These are phyloP conservation scores for Diaporthe eres DNA, from an alignment of 2,329 filamentous ascomycete species.

Conservation along the genomic window DNA sequence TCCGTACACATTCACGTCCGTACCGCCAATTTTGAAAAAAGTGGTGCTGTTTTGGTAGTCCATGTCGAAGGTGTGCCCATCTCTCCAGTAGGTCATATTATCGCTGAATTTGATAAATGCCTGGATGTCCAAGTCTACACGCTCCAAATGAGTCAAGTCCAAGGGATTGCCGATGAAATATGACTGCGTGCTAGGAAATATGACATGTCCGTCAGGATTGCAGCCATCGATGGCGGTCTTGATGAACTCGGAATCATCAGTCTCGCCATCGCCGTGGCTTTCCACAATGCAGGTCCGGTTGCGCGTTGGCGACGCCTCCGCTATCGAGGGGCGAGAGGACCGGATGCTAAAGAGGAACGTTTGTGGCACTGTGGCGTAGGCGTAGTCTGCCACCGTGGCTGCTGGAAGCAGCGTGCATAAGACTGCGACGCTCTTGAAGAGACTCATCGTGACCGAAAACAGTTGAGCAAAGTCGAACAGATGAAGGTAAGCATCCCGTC, in stretches of 20 bases:
- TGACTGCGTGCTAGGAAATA: conserved; percentile 65
- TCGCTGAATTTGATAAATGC: conserved; percentile 70
- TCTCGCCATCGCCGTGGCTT: conserved; percentile 60
- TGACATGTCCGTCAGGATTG: conserved; percentile 72
- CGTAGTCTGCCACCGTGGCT: not conserved
- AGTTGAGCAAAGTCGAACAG: not conserved
- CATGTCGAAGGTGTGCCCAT: conserved; percentile 72
- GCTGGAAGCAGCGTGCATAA: conserved; percentile 9
- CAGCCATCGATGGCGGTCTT: conserved; percentile 66
- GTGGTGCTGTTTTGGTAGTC: conserved; percentile 75
- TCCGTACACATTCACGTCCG: conserved; percentile 77
- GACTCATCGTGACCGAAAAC: not conserved
- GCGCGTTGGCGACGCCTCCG: not conserved
- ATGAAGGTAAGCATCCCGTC: fast-evolving
- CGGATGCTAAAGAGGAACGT: conserved; percentile 25
- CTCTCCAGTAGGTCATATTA: conserved; percentile 75
- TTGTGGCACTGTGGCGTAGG: conserved; percentile 8
- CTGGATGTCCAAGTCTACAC: conserved; percentile 66
- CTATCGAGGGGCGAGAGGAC: conserved; percentile 20
- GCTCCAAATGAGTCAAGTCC: conserved; percentile 72
- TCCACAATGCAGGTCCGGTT: conserved; percentile 62
- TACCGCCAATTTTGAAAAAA: conserved; percentile 77
- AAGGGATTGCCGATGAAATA: conserved; percentile 75
- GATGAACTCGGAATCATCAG: conserved; percentile 54
- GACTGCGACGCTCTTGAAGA: not conserved